A percentile compares a stretch with the other conserved stretches of the same genome.
These are phyloP conservation scores for Yueomyces sp. DNA, from an alignment of 1,139 yeast genomes.

Conservation along the genomic window DNA sequence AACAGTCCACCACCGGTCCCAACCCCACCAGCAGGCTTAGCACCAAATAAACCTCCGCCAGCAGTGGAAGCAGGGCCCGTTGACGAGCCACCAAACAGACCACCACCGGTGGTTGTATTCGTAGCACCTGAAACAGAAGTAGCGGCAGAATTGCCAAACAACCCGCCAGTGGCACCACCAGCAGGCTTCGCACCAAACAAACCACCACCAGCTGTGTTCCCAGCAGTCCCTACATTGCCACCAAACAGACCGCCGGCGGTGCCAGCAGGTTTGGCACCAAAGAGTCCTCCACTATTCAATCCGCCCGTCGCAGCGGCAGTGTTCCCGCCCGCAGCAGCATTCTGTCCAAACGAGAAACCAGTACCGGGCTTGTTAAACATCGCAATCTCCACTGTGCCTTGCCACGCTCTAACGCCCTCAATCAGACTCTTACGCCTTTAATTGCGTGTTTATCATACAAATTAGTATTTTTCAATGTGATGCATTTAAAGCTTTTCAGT, in stretches of 20 bases:
- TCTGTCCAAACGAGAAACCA: constrained; percentile 23
- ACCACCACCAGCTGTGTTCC: constrained; percentile 12
- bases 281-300: constrained; percentile 20
- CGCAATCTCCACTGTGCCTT: background rate
- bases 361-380: constrained; percentile 1
- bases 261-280: constrained; percentile 13
- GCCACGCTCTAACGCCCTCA: no score
- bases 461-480: no score
- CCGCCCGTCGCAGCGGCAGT: constrained; percentile 1
- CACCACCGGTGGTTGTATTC: constrained; percentile 11
- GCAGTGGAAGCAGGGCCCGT: background rate
- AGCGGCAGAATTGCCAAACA: no score
- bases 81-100: background rate
- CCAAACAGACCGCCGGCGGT: constrained; percentile 2
- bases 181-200: constrained; percentile 16
- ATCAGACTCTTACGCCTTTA: no score
- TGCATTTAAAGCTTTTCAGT: no score
- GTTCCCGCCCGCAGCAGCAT: constrained; percentile 5
- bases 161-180: constrained; percentile 1
- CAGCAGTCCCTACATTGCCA: constrained; percentile 9
- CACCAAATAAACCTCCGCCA: constrained; percentile 25
- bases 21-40: background rate
- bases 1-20: constrained; percentile 15
- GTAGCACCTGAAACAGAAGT: background rate
- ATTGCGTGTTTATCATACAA: no score